A percentile compares a stretch with the other conserved stretches of the same genome.
phyloP scores from a whole-genome alignment of 805 yeast species.

The Pichia cephalocereana region DNA sequence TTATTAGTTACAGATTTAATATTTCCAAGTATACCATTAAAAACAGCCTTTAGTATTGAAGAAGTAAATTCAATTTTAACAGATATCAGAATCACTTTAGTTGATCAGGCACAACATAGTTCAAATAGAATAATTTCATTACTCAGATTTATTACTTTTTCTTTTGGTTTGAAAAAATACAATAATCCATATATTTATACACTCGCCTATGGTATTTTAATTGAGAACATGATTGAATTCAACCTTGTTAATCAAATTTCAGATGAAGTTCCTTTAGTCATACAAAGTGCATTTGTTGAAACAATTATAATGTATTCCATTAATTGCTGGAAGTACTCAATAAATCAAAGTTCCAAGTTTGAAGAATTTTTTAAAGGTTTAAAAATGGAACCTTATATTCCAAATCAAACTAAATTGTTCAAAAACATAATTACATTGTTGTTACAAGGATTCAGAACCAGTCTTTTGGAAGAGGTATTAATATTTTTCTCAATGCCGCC shows the following conservation, averaged over 20 bases:
- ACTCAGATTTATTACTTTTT: constrained; percentile 26
- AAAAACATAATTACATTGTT: constrained; percentile 11
- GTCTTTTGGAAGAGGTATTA: constrained; percentile 18
- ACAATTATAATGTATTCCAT: constrained; percentile 36
- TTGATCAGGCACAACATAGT: constrained; percentile 13
- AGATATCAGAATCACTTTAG: constrained; percentile 14
- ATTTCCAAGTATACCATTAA: constrained; percentile 12
- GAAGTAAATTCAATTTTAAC: constrained; percentile 16
- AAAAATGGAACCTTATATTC: constrained; percentile 21
- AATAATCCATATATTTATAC: constrained; percentile 32
- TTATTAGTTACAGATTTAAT: constrained; percentile 14
- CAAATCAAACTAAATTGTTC: constrained; percentile 15
- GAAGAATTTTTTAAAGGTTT: constrained; percentile 23
- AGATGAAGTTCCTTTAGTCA: constrained; percentile 16
- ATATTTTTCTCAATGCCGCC: constrained; percentile 18
- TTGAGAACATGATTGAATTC: constrained; percentile 33
- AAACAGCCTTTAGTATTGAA: constrained; percentile 1
- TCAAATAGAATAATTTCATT: constrained; percentile 23
- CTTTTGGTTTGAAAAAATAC: constrained; percentile 22
- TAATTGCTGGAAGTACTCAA: constrained; percentile 33
- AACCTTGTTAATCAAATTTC: constrained; percentile 28
- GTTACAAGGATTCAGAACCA: constrained; percentile 13
- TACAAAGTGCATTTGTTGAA: constrained; percentile 29
- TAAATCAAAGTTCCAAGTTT: constrained; percentile 13
- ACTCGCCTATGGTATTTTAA: constrained; percentile 28